Evolutionary conservation across 2,329 filamentous ascomycete species (phyloP), one percentile per base, ranked within the genome.

Genomic region (Penicillium sp.): DNA sequence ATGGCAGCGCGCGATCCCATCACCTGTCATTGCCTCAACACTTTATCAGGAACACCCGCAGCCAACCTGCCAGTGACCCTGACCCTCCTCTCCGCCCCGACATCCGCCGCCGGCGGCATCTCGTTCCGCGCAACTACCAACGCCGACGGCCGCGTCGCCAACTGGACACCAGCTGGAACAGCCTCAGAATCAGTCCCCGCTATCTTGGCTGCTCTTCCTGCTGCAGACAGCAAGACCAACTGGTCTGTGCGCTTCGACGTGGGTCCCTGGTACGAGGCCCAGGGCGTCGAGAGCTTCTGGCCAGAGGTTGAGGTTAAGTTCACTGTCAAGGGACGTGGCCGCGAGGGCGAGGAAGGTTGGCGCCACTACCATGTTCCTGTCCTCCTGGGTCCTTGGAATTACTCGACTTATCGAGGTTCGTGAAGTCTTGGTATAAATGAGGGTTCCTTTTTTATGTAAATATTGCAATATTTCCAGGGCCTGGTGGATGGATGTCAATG

Each of bases 41-140:
- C 77, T 35, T 66, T 79, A 50, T 77, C 77, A 47, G 76, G 77
- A 48, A 77, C 76, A 10, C 75, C 78, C 10, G 76, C 75, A 21
- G 73, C 76, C 1, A 69, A 76, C 25, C 73, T 84, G 21, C 77
- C 78, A 31, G 82, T 83, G 63, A 78, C 76, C 0, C 74, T 82
- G 35, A 78, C 78, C 3, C 76, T 84, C 50, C 77, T 97, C 66
- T 88, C 27, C 78, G 90, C 50, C 75, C 78, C 60, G 19, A 47
- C 65, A 45, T 66, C 60, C 49, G 57, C 74, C 67, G 50, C 58
- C 58, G 63, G 57, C 37, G 62, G 65, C 19, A 52, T 67, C 53
- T 70, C 58, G 23, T 79, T 78, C 68, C 66, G 63, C 55, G 76
- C 75, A 38, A 71, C 67, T 21, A 80, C 78, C 46, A 76, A 80